Evolutionary conservation across 768 basidiomycete genomes (phyloP).

Genomic region (Cubamyces lactineus): DNA sequence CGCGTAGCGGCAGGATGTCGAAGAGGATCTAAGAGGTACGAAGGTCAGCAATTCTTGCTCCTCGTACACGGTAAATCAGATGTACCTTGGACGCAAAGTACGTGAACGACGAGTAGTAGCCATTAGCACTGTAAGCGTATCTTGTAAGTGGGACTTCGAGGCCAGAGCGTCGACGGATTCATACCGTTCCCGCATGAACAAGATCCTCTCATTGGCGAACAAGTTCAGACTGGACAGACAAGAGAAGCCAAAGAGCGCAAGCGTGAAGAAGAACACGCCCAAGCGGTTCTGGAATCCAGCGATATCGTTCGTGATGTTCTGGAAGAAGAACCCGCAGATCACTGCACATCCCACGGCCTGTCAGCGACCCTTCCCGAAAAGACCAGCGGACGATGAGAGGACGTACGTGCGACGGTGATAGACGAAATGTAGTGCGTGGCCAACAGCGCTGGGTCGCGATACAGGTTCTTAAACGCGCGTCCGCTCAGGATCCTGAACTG

Average conservation of each 20-base stretch:
- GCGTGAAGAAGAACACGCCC: slow-evolving; percentile 95
- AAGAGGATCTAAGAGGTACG: slow-evolving; percentile 71
- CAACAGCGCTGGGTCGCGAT: slow-evolving; percentile 91
- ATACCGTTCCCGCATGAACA: slow-evolving; percentile 98
- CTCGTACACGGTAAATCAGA: background rate
- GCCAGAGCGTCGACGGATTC: slow-evolving; percentile 20
- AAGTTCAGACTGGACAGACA: slow-evolving; percentile 91
- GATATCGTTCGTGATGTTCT: slow-evolving; percentile 91
- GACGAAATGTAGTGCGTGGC: slow-evolving; percentile 88
- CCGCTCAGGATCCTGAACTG: slow-evolving; percentile 96
- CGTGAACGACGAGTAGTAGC: slow-evolving; percentile 95
- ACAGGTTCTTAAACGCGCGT: slow-evolving; percentile 96
- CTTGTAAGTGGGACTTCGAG: background rate
- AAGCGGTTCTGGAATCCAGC: slow-evolving; percentile 96
- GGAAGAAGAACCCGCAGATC: slow-evolving; percentile 92
- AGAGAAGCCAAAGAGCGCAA: slow-evolving; percentile 97
- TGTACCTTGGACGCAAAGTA: slow-evolving; percentile 93
- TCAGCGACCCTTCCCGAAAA: slow-evolving; percentile 8
- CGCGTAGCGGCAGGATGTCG: slow-evolving; percentile 91
- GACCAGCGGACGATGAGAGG: background rate
- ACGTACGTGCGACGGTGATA: slow-evolving; percentile 80
- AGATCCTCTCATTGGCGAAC: slow-evolving; percentile 92
- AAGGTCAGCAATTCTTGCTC: background rate
- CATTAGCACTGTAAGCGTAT: slow-evolving; percentile 70
- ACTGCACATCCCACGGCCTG: slow-evolving; percentile 48